Conservation (phyloP, 352 stramenopile species). For the Phytophthora litchii region DNA sequence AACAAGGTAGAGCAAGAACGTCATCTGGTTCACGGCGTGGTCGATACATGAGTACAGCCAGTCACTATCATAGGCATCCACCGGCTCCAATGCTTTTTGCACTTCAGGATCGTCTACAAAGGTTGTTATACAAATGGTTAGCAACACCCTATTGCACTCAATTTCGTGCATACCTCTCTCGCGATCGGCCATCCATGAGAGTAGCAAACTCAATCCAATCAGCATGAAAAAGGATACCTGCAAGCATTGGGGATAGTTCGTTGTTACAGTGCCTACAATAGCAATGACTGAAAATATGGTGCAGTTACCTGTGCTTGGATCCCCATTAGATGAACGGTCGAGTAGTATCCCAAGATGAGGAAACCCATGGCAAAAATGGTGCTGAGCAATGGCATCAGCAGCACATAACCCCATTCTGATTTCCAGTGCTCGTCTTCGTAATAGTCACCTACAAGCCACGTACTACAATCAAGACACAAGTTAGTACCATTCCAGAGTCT, state of each 20-base stretch:
- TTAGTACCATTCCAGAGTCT: conserved; percentile 11
- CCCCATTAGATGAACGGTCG: conserved; percentile 55
- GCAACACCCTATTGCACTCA: not conserved
- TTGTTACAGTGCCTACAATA: not conserved
- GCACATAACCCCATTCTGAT: conserved; percentile 66
- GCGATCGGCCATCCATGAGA: conserved; percentile 78
- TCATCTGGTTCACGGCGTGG: conserved; percentile 83
- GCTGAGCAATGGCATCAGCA: conserved; percentile 60
- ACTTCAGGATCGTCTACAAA: conserved; percentile 56
- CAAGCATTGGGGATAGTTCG: conserved; percentile 1
- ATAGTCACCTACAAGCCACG: conserved; percentile 58
- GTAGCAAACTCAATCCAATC: conserved; percentile 51
- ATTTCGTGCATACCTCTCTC: conserved; percentile 41
- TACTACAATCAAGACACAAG: conserved; percentile 29
- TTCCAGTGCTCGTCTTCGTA: conserved; percentile 70
- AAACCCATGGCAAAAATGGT: conserved; percentile 57
- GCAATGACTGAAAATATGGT: not conserved
- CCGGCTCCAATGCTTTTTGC: conserved; percentile 55
- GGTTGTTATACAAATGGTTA: conserved; percentile 12
- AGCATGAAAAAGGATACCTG: conserved; percentile 65
- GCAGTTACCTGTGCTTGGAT: conserved; percentile 52
- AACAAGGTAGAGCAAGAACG: conserved; percentile 74
- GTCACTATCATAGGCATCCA: conserved; percentile 83
- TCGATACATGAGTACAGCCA: conserved; percentile 79
- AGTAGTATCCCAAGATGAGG: conserved; percentile 73